Conservation (phyloP, 2,329 filamentous ascomycete genomes). For the Colletotrichum graminicola region DNA sequence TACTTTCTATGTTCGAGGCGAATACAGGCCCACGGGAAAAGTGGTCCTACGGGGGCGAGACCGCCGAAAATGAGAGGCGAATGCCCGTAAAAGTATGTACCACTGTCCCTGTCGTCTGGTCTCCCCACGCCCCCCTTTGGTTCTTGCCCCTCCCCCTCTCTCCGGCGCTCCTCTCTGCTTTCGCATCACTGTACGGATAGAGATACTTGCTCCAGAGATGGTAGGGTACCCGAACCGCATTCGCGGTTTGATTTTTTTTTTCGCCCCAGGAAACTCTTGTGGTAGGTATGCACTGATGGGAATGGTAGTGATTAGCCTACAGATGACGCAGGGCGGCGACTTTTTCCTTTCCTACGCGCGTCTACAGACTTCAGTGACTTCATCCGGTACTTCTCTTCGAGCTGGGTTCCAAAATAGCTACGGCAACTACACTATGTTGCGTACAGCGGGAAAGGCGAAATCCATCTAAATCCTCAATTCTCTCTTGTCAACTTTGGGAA, state of each 20-base stretch:
- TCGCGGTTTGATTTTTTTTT: neutral
- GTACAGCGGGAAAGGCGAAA: neutral
- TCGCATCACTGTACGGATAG: neutral
- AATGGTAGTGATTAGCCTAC: neutral
- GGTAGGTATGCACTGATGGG: neutral
- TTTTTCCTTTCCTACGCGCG: neutral
- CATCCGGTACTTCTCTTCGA: neutral
- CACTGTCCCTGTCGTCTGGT: neutral
- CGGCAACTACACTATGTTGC: neutral
- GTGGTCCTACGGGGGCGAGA: conserved; percentile 8
- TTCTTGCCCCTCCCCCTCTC: neutral
- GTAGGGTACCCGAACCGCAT: conserved; percentile 12
- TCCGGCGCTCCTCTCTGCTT: neutral
- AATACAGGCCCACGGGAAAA: conserved; percentile 13
- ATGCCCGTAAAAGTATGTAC: neutral
- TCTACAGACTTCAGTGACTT: neutral
- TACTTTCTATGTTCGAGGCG: neutral
- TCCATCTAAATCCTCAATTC: neutral
- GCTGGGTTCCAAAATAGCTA: neutral
- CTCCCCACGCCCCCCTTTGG: conserved; percentile 1
- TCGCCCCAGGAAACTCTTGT: neutral
- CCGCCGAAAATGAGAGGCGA: conserved; percentile 4
- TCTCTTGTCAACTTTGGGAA: conserved; percentile 6
- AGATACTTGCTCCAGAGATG: neutral
- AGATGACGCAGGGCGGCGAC: conserved; percentile 2